Evolutionary conservation across 2,329 filamentous ascomycete genomes (phyloP).

Genomic region (Trichoderma sp.): DNA sequence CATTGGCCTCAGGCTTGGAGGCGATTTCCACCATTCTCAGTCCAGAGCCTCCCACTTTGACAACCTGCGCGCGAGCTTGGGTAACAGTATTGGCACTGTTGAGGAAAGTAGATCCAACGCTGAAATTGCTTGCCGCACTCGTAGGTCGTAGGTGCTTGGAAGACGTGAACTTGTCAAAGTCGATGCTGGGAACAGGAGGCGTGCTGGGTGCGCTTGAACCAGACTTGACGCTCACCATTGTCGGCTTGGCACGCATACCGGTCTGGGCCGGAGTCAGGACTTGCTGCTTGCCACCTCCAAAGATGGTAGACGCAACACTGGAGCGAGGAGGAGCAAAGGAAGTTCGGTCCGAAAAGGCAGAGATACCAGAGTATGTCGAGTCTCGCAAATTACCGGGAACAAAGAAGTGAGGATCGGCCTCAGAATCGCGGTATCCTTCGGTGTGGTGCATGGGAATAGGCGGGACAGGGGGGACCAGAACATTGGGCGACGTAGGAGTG

Average conservation of each 20-base stretch:
- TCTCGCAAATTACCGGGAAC: slow-evolving; percentile 87
- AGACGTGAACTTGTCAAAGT: slow-evolving; percentile 61
- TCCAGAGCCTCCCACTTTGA: slow-evolving; percentile 57
- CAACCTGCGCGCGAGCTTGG: slow-evolving; percentile 61
- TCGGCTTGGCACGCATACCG: slow-evolving; percentile 84
- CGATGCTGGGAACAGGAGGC: slow-evolving; percentile 74
- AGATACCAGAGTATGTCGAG: slow-evolving; percentile 84
- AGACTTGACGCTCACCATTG: slow-evolving; percentile 89
- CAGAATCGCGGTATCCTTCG: slow-evolving; percentile 48
- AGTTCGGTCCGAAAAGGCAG: slow-evolving; percentile 63
- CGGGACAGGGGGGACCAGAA: slow-evolving; percentile 89
- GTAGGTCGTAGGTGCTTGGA: slow-evolving; percentile 47
- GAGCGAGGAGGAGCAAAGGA: slow-evolving; percentile 65
- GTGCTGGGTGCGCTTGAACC: slow-evolving; percentile 58
- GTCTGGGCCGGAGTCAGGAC: slow-evolving; percentile 83
- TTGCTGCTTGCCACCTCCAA: slow-evolving; percentile 87
- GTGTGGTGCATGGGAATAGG: slow-evolving; percentile 77
- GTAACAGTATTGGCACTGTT: slow-evolving; percentile 66
- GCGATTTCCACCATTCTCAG: slow-evolving; percentile 51
- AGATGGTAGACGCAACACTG: slow-evolving; percentile 90
- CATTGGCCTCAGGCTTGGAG: slow-evolving; percentile 45
- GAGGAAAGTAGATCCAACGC: slow-evolving; percentile 69
- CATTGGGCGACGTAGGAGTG: slow-evolving; percentile 76
- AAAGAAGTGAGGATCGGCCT: slow-evolving; percentile 83
- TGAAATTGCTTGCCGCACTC: slow-evolving; percentile 64